Percentiles rank a stretch among this genome's conserved stretches.
Conservation (phyloP, 306 rosid genomes). For the Aeschynomene evenia region DNA sequence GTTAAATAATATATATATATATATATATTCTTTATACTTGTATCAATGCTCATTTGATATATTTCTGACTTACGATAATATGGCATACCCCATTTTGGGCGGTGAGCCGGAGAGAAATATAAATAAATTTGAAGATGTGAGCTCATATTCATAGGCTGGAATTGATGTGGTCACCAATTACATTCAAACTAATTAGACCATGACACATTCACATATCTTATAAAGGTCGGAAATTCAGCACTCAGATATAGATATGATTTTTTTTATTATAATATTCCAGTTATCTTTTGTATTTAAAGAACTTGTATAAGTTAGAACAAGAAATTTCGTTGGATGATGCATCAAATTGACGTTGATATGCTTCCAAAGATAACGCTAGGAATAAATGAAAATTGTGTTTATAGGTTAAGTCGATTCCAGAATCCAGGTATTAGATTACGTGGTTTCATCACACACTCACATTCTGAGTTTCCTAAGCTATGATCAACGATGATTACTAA, state of each 20-base stretch:
- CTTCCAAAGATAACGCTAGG: neutral
- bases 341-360: neutral
- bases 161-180: neutral
- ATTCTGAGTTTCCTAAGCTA: neutral
- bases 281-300: neutral
- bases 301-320: neutral
- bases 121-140: conserved; percentile 17
- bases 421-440: neutral
- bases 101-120: too few species aligned
- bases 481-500: conserved; percentile 8
- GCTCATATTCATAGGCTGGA: neutral
- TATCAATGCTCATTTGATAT: too few species aligned
- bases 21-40: too few species aligned
- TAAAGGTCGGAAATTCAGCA: neutral
- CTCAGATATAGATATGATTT: neutral
- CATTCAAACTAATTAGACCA: neutral
- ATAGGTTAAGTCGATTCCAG: neutral
- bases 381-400: neutral
- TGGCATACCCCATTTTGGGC: too few species aligned
- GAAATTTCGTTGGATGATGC: neutral
- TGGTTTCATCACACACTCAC: neutral
- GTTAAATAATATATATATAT: too few species aligned
- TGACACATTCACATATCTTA: neutral
- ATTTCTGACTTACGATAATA: too few species aligned
- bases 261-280: neutral